Conservation (phyloP, 208 protist species). For the Naegleria lovaniensis region DNA sequence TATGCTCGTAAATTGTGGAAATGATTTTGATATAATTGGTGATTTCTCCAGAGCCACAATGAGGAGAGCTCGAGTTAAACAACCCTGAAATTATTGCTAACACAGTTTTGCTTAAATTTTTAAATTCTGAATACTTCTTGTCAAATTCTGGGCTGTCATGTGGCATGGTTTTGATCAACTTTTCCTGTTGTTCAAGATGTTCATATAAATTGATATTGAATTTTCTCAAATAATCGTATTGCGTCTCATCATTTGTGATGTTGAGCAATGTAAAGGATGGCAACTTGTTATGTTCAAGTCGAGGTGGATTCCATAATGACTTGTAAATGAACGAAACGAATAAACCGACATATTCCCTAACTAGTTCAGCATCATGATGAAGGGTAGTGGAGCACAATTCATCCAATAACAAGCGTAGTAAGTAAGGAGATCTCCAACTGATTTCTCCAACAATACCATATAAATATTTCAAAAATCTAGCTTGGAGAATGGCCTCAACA, state of each 20-base stretch:
- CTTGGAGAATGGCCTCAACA: neutral
- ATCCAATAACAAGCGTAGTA: neutral
- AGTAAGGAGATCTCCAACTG: neutral
- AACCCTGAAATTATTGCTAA: neutral
- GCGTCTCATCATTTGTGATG: neutral
- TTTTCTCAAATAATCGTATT: neutral
- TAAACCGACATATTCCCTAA: neutral
- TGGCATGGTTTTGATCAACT: neutral
- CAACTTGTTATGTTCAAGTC: neutral
- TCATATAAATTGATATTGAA: neutral
- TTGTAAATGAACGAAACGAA: constrained; percentile 1
- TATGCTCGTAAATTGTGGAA: neutral
- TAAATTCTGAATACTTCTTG: neutral
- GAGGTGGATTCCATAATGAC: neutral
- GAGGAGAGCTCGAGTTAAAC: neutral
- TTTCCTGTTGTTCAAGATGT: neutral
- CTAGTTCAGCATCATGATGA: constrained; percentile 1
- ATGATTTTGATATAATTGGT: neutral
- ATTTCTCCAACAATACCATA: constrained; percentile 7
- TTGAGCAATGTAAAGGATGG: neutral
- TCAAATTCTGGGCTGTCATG: neutral
- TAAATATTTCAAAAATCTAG: constrained; percentile 13
- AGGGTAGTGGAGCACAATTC: neutral
- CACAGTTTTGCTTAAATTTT: neutral
- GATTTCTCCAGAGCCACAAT: neutral